phyloP scores from a whole-genome alignment of 805 yeast species.

The Saturnispora serradocipensis region DNA sequence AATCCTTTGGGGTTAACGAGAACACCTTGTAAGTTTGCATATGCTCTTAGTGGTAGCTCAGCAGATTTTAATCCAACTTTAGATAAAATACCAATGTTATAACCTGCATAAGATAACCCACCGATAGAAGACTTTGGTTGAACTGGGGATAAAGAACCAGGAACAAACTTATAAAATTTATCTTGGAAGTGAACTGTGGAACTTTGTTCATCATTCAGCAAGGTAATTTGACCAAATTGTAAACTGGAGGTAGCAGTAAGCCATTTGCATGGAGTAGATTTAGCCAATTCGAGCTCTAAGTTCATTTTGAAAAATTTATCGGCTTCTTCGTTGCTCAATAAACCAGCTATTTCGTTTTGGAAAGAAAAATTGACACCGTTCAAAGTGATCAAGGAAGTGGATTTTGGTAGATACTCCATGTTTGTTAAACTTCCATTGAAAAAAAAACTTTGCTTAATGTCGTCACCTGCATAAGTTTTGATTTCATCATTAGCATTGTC shows the following conservation, averaged over 20 bases:
- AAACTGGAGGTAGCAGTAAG: constrained; percentile 42
- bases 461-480: constrained; percentile 53
- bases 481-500: constrained; percentile 48
- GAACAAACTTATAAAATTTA: constrained; percentile 56
- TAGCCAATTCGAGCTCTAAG: constrained; percentile 24
- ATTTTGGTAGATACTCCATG: constrained; percentile 29
- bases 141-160: constrained; percentile 17
- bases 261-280: constrained; percentile 35
- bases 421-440: constrained; percentile 36
- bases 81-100: constrained; percentile 8
- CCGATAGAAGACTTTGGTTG: constrained; percentile 13
- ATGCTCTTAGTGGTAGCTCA: constrained; percentile 12
- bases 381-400: constrained; percentile 35
- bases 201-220: constrained; percentile 19
- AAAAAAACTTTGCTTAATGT: constrained; percentile 46
- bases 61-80: constrained; percentile 7
- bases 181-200: constrained; percentile 55
- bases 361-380: constrained; percentile 35
- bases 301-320: constrained; percentile 32
- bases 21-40: constrained; percentile 9
- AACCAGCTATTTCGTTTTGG: constrained; percentile 38
- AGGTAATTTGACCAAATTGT: constrained; percentile 48
- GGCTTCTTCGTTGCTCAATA: constrained; percentile 11
- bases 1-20: not conserved
- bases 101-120: constrained; percentile 10